phyloP scores from a whole-genome alignment of 805 yeast genomes.

The Nadsonia fulvescens region DNA sequence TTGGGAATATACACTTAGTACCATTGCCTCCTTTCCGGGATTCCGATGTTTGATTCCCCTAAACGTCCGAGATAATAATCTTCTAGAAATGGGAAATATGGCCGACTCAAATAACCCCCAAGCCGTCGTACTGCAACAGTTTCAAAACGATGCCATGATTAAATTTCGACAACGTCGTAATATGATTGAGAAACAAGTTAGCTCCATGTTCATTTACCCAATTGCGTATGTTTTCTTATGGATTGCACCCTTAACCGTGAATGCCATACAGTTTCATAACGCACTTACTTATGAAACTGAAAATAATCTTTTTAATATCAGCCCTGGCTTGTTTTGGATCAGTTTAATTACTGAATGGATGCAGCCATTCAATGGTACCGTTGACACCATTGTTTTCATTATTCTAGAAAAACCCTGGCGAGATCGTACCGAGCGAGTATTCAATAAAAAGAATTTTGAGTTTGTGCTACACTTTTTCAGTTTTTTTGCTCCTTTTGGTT shows the following conservation, averaged over 20 bases:
- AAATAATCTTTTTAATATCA: too few species aligned
- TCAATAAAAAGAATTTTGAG: too few species aligned
- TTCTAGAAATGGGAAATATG: constrained; percentile 1
- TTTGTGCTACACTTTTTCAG: too few species aligned
- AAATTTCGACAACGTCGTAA: constrained; percentile 43
- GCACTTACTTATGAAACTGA: constrained; percentile 18
- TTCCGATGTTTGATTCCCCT: constrained; percentile 1
- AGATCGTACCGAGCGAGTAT: constrained; percentile 6
- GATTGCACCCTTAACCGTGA: constrained; percentile 60
- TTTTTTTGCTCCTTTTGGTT: too few species aligned
- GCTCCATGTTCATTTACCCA: constrained; percentile 67
- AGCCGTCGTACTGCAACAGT: constrained; percentile 4
- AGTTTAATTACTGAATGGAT: constrained; percentile 46
- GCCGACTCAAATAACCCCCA: constrained; percentile 6
- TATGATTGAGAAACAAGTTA: constrained; percentile 57
- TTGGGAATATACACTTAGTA: constrained; percentile 1
- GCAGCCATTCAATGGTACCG: constrained; percentile 62
- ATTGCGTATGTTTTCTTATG: constrained; percentile 61
- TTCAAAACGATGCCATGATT: constrained; percentile 30
- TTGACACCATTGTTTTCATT: constrained; percentile 58
- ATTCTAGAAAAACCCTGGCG: constrained; percentile 32
- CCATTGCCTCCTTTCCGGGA: constrained; percentile 2
- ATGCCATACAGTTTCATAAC: constrained; percentile 34
- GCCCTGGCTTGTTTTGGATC: constrained; percentile 53
- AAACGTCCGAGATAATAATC: constrained; percentile 2